Evolutionary conservation across 352 stramenopile genomes (phyloP).

Genomic region (Phytophthora melonis): DNA sequence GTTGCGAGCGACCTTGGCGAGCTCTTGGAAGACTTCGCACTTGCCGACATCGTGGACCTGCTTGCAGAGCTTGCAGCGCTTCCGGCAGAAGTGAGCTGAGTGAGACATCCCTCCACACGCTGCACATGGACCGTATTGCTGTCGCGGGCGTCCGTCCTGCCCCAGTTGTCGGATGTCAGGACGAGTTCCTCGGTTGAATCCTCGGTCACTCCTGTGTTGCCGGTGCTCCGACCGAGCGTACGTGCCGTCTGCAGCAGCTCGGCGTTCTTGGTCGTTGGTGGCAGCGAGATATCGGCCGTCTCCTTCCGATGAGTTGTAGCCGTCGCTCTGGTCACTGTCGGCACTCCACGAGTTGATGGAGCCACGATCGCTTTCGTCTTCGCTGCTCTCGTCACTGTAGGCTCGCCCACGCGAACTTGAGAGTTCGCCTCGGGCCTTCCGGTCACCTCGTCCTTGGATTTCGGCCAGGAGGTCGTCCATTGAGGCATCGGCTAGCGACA

Average conservation of each 20-base stretch:
- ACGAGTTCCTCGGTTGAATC: not conserved
- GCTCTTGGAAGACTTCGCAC: constrained; percentile 1
- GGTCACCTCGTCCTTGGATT: not conserved
- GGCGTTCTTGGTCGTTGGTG: not conserved
- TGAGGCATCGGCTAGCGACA: not conserved
- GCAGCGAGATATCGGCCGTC: not conserved
- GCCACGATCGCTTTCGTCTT: not conserved
- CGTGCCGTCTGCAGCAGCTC: not conserved
- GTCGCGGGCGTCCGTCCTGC: not conserved
- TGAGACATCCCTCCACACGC: not conserved
- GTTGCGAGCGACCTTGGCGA: not conserved
- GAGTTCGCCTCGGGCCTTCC: not conserved
- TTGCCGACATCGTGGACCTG: not conserved
- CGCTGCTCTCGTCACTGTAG: not conserved
- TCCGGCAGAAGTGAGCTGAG: not conserved
- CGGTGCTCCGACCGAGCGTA: not conserved
- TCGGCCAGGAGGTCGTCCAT: not conserved
- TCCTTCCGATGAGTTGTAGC: not conserved
- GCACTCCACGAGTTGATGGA: not conserved
- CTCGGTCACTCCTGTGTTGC: not conserved
- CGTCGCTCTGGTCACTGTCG: not conserved
- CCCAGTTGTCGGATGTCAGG: not conserved
- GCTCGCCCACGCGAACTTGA: not conserved
- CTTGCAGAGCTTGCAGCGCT: not conserved
- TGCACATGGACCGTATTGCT: not conserved